Percentiles rank a stretch among this genome's conserved stretches.
These are phyloP conservation scores for Cerrena zonata DNA, from an alignment of 1,284 basidiomycete genomes.

Conservation along the genomic window DNA sequence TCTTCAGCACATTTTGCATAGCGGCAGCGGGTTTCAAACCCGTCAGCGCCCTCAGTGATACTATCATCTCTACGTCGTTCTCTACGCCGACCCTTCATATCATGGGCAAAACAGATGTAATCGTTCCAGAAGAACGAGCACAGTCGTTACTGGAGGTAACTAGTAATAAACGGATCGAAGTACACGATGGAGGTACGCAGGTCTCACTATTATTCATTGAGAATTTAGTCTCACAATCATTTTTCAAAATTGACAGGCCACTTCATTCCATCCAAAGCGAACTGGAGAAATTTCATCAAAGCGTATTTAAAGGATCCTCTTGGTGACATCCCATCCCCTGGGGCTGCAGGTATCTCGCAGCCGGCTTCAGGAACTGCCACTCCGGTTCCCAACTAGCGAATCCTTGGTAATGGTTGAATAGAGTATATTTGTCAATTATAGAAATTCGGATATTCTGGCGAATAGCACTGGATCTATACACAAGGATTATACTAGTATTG, in stretches of 20 bases:
- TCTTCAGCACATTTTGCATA: constrained; percentile 60
- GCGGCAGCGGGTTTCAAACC: constrained; percentile 65
- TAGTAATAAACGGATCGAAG: constrained; percentile 55
- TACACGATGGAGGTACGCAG: constrained; percentile 67
- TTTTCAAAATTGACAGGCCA: constrained; percentile 70
- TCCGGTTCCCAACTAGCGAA: too few relatives aligned
- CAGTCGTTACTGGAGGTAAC: constrained; percentile 57
- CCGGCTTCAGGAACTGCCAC: constrained; percentile 34
- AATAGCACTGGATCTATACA: too few relatives aligned
- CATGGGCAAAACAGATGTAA: constrained; percentile 73
- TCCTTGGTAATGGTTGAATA: too few relatives aligned
- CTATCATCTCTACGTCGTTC: constrained; percentile 54
- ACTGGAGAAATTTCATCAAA: constrained; percentile 68
- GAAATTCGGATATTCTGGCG: too few relatives aligned
- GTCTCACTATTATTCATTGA: constrained; percentile 2
- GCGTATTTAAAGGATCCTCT: constrained; percentile 42
- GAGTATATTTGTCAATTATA: too few relatives aligned
- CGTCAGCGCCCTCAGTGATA: constrained; percentile 41
- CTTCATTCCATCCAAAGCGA: constrained; percentile 70
- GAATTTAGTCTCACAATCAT: too few relatives aligned
- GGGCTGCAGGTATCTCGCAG: constrained; percentile 20
- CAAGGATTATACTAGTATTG: too few relatives aligned
- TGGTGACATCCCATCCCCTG: constrained; percentile 31
- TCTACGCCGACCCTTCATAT: constrained; percentile 77
- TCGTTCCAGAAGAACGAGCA: constrained; percentile 72